Percentiles rank a stretch among this genome's conserved stretches.
Conservation (phyloP, 2,329 filamentous ascomycete genomes). For the Fusarium chaquense region DNA sequence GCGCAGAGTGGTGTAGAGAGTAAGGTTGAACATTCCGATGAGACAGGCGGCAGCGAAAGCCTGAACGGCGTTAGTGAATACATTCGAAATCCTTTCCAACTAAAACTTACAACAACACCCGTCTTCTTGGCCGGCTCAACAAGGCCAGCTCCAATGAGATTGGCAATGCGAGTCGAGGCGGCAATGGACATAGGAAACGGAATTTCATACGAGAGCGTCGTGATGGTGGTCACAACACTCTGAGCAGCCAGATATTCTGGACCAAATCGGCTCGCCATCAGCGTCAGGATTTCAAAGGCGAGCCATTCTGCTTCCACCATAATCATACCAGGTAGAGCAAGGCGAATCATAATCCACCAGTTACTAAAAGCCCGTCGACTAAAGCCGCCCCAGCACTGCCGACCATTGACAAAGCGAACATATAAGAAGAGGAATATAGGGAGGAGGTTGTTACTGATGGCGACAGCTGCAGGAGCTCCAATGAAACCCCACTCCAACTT, state of each 20-base stretch:
- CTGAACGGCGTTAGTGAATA: constrained; percentile 42
- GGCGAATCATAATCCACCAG: constrained; percentile 84
- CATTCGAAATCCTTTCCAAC: not conserved
- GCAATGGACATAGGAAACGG: constrained; percentile 93
- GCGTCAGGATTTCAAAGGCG: constrained; percentile 90
- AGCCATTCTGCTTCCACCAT: constrained; percentile 97
- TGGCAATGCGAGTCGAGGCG: constrained; percentile 87
- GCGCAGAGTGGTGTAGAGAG: constrained; percentile 75
- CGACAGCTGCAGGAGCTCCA: constrained; percentile 84
- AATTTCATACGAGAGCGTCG: constrained; percentile 86
- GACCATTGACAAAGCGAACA: constrained; percentile 78
- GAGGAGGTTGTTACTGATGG: constrained; percentile 81
- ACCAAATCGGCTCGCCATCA: constrained; percentile 84
- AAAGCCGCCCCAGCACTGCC: constrained; percentile 87
- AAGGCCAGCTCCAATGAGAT: constrained; percentile 88
- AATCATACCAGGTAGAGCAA: constrained; percentile 88
- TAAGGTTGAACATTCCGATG: constrained; percentile 84
- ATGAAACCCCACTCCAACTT: constrained; percentile 76
- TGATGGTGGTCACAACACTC: constrained; percentile 82
- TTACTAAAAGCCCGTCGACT: constrained; percentile 76
- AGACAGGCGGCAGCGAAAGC: constrained; percentile 73
- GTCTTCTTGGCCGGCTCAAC: constrained; percentile 83
- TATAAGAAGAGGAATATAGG: constrained; percentile 83
- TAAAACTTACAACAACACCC: constrained; percentile 74
- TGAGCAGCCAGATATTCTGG: constrained; percentile 87